Percentiles rank a stretch among this genome's conserved stretches.
These are phyloP conservation scores for Botrytis porri DNA, from an alignment of 2,329 filamentous ascomycete species.

Conservation along the genomic window DNA sequence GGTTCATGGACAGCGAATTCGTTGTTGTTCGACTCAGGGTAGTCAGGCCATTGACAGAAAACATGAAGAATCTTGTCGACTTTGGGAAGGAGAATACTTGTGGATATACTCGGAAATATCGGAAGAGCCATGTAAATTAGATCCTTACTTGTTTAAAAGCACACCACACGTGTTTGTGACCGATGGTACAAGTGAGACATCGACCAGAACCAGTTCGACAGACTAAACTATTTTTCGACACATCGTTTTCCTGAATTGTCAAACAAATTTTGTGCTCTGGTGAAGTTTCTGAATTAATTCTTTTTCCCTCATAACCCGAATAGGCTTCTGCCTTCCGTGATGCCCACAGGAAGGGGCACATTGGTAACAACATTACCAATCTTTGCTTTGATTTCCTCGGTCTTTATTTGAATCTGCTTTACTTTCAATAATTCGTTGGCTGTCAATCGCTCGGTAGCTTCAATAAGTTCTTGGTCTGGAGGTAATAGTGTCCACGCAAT, in stretches of 20 bases:
- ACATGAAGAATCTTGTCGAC: neutral
- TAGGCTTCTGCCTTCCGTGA: conserved; percentile 25
- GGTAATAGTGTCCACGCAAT: conserved; percentile 75
- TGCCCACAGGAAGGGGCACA: conserved; percentile 41
- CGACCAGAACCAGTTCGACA: neutral
- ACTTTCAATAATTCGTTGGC: conserved; percentile 5
- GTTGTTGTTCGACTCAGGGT: neutral
- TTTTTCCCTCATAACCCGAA: conserved; percentile 29
- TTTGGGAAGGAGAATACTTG: neutral
- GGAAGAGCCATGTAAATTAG: neutral
- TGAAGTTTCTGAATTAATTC: neutral
- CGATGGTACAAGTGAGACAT: neutral
- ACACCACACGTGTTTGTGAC: neutral
- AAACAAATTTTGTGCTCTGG: neutral
- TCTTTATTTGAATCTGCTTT: conserved; percentile 47
- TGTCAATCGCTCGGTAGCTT: conserved; percentile 38
- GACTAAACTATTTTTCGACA: neutral
- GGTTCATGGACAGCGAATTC: neutral
- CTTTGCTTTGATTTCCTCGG: conserved; percentile 67
- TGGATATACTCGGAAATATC: neutral
- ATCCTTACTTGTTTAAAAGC: too few relatives aligned
- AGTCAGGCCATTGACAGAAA: neutral
- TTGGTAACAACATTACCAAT: conserved; percentile 67
- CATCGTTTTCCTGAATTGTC: neutral
- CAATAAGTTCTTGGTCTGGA: conserved; percentile 46